Conservation (phyloP, 129 eudicot genomes). For the Helianthus tuberosus region DNA sequence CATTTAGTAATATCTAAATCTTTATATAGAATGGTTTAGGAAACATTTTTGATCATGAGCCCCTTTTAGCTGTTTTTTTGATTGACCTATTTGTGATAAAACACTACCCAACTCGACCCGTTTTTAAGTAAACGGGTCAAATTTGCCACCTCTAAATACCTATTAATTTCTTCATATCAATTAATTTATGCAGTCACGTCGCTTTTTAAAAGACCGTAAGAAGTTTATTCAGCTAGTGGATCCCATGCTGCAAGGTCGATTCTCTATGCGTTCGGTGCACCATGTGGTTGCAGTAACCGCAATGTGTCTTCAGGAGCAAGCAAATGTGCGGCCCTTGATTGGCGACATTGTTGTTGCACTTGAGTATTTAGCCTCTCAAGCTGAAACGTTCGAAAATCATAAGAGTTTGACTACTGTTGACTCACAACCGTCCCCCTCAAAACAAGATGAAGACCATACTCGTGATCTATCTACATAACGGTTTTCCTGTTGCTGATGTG, state of each 20-base stretch:
- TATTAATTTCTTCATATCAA: neutral
- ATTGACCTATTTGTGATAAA: neutral
- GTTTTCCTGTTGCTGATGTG: constrained; percentile 13
- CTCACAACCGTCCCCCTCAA: constrained; percentile 32
- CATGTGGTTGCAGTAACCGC: constrained; percentile 75
- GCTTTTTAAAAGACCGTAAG: constrained; percentile 61
- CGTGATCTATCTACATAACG: constrained; percentile 5
- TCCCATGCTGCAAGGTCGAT: constrained; percentile 59
- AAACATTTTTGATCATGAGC: neutral
- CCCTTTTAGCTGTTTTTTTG: neutral
- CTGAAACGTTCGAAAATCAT: constrained; percentile 37
- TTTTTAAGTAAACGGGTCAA: neutral
- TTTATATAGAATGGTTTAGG: neutral
- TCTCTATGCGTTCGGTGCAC: constrained; percentile 55
- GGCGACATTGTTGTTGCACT: constrained; percentile 82
- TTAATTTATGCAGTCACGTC: constrained; percentile 51
- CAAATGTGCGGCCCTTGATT: constrained; percentile 67
- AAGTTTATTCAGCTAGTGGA: constrained; percentile 67
- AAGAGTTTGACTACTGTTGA: constrained; percentile 31
- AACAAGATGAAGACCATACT: constrained; percentile 17
- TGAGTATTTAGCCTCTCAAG: constrained; percentile 69
- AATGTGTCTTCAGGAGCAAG: constrained; percentile 88
- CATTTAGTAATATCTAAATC: neutral
- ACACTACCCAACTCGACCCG: constrained; percentile 5
- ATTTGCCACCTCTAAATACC: neutral